Conservation (phyloP, 352 stramenopile species). For the Albugo candida region DNA sequence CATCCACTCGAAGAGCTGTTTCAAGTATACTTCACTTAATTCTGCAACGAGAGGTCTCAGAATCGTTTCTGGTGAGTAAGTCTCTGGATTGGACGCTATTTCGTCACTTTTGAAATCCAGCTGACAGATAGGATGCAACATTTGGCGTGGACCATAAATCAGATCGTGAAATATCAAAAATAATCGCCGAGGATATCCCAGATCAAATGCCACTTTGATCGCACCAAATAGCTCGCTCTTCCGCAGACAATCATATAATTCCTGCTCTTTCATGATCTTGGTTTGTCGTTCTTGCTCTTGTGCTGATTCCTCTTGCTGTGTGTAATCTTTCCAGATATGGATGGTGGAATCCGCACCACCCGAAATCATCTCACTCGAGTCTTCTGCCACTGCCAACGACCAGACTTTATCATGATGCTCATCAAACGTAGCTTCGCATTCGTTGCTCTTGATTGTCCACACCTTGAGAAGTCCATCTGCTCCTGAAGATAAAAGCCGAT, state of each 20-base stretch:
- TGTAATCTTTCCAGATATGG: conserved; percentile 89
- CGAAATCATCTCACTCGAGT: conserved; percentile 81
- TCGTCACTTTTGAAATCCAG: conserved; percentile 12
- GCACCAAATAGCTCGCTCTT: conserved; percentile 80
- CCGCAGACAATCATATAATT: conserved; percentile 87
- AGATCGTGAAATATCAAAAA: conserved; percentile 80
- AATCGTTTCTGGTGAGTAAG: conserved; percentile 36
- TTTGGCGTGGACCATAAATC: conserved; percentile 50
- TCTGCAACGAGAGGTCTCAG: conserved; percentile 41
- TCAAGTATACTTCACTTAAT: conserved; percentile 69
- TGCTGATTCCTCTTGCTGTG: conserved; percentile 73
- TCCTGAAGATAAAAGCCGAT: conserved; percentile 89
- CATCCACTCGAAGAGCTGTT: conserved; percentile 85
- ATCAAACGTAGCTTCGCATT: conserved; percentile 94
- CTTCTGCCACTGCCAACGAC: conserved; percentile 82
- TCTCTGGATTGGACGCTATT: conserved; percentile 21
- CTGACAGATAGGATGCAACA: conserved; percentile 20
- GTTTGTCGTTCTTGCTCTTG: conserved; percentile 68
- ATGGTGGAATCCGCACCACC: conserved; percentile 90
- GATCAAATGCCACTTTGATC: conserved; percentile 78
- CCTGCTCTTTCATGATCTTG: conserved; percentile 90
- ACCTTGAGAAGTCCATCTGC: conserved; percentile 95
- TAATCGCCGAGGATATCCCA: conserved; percentile 85
- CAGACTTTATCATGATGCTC: conserved; percentile 96
- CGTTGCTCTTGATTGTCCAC: conserved; percentile 95